A percentile compares a stretch with the other conserved stretches of the same genome.
Conservation (phyloP, 345 rosid genomes). For the Gossypium arboreum region DNA sequence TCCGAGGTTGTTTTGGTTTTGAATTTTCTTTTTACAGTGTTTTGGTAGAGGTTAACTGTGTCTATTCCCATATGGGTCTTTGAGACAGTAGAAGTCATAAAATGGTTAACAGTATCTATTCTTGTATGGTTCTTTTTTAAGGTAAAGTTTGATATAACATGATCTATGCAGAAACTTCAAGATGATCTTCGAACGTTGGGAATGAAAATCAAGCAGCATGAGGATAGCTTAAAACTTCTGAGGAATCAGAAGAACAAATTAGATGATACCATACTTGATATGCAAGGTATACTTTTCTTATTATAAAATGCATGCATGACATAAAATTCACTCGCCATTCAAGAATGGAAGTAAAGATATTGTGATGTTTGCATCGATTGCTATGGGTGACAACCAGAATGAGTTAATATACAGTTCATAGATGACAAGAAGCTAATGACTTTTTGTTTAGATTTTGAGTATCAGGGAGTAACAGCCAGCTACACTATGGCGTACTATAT, state of each 20-base stretch:
- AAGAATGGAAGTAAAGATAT: background rate
- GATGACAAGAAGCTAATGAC: background rate
- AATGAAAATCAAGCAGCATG: constrained; percentile 59
- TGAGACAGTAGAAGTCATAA: background rate
- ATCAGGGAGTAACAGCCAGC: background rate
- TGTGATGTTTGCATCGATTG: background rate
- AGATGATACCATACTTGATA: constrained; percentile 54
- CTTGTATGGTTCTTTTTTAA: background rate
- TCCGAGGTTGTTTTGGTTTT: constrained; percentile 34
- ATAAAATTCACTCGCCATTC: background rate
- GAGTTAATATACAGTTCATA: background rate
- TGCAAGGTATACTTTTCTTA: constrained; percentile 42
- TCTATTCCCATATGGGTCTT: background rate
- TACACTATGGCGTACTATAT: background rate
- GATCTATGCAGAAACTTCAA: constrained; percentile 50
- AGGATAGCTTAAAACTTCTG: constrained; percentile 44
- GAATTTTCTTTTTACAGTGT: background rate
- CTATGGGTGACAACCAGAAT: background rate
- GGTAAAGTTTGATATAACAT: constrained; percentile 8
- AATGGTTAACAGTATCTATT: background rate
- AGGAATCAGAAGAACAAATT: constrained; percentile 46
- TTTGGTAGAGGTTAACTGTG: background rate
- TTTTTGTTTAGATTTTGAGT: background rate
- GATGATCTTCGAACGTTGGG: constrained; percentile 52
- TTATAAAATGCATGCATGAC: background rate